Evolutionary conservation across 2,329 filamentous ascomycete genomes (phyloP).

Genomic region (Phyllosticta capitalensis): DNA sequence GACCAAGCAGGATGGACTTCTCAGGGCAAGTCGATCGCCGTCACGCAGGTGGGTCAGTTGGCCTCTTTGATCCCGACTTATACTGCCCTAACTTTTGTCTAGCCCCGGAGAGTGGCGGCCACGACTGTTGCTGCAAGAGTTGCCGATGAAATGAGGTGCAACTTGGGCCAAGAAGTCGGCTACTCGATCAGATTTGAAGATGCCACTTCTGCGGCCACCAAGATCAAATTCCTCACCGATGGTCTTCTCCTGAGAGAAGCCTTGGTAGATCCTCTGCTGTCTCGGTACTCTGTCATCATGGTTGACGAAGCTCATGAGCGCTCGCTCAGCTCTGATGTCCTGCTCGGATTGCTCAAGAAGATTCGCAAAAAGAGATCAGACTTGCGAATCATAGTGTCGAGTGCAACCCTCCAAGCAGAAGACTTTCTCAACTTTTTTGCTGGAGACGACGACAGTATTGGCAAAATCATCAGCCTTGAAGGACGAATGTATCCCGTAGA

Average conservation of each 20-base stretch:
- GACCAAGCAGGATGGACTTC: conserved; percentile 82
- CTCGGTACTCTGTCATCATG: conserved; percentile 92
- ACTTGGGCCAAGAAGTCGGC: conserved; percentile 74
- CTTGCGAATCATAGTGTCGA: conserved; percentile 81
- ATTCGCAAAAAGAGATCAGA: conserved; percentile 72
- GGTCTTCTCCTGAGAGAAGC: conserved; percentile 85
- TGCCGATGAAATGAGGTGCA: conserved; percentile 78
- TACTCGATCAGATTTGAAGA: conserved; percentile 92
- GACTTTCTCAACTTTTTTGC: conserved; percentile 73
- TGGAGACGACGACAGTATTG: conserved; percentile 31
- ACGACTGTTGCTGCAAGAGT: conserved; percentile 83
- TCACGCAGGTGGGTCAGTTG: conserved; percentile 67
- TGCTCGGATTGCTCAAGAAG: conserved; percentile 86
- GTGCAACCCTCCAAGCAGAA: conserved; percentile 85
- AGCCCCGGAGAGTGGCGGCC: conserved; percentile 84
- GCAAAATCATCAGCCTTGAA: conserved; percentile 68
- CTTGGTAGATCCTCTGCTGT: conserved; percentile 81
- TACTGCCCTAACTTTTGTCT: conserved; percentile 4
- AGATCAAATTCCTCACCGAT: conserved; percentile 93
- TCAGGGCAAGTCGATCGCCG: conserved; percentile 70
- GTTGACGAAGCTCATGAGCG: conserved; percentile 95
- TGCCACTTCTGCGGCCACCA: conserved; percentile 72
- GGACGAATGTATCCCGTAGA: conserved; percentile 86
- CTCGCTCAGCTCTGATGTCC: conserved; percentile 82
- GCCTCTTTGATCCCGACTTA: background rate